Evolutionary conservation across 371 early-diverging fungal species (phyloP).

Genomic region (Mucor ambiguus): DNA sequence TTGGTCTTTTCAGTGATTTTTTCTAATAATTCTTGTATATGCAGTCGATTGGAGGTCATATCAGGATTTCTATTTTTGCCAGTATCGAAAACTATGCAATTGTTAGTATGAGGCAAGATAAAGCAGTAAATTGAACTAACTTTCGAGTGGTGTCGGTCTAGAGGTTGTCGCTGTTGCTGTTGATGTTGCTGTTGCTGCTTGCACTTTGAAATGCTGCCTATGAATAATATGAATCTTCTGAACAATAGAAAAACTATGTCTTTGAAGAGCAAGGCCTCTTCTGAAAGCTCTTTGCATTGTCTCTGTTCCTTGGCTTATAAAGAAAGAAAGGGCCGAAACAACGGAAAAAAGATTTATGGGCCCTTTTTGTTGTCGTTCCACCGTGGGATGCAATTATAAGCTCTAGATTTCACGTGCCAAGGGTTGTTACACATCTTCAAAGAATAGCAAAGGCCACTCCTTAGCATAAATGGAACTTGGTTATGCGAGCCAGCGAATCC

Average conservation of each 20-base stretch:
- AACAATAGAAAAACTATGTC: background rate
- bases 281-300: background rate
- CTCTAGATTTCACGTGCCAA: constrained; percentile 1
- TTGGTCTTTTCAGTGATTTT: constrained; percentile 16
- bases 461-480: background rate
- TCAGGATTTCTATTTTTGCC: background rate
- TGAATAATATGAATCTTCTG: background rate
- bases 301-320: background rate
- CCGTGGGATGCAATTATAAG: background rate
- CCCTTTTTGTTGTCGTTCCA: background rate
- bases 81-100: background rate
- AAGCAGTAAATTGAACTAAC: background rate
- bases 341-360: background rate
- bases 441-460: no score
- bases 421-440: background rate
- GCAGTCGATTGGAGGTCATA: background rate
- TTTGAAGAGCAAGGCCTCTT: background rate
- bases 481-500: no score
- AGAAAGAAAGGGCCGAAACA: background rate
- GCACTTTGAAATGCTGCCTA: background rate
- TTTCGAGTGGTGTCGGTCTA: background rate
- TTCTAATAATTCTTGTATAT: constrained; percentile 14
- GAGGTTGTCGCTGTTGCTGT: background rate
- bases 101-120: background rate
- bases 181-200: background rate